Base-by-base conservation (phyloP, 164 flowering plant genomes). In the Malania oleifera region DNA sequence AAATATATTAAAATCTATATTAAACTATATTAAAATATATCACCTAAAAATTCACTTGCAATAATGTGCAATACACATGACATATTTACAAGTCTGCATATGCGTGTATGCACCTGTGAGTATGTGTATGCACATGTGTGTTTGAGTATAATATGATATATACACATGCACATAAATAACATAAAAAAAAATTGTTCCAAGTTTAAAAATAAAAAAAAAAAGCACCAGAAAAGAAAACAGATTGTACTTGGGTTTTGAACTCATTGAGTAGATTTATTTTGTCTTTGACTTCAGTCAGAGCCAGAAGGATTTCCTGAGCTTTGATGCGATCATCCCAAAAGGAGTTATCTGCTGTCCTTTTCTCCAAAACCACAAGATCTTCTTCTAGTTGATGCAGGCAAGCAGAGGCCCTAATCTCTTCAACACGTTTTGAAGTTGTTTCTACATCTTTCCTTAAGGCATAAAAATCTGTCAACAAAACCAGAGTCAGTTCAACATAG, bases 321-420 rank as follows among this genome's bases (percentile, higher is more conserved):
- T 74, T 77, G 58, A 77, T 71, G 61, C 77, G 92, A 47, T 90
- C 92, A 72, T 90, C 99, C 99, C 99, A 93, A 25, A 93, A 76
- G 56, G 87, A 77, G 72, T 70, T 78, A 67, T 82, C 88, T 31
- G 89, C 78, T n/a, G 97, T 80, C 64, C 79, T 77, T 27, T 52
- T 67, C 76, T 93, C 97, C 71, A 90, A 70, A 47, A 54, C 69
- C 19, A 69, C 70, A 38, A 82, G 72, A 22, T 83, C 95, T 41
- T 76, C 78, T 69, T 88, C 86, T 45, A 93, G 64, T 51, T 70
- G 78, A 49, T 81, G 69, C 57, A 90, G 62, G 66, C 95, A 89
- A 65, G 88, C 76, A 69, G 96, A 74, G 3, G 64, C 75, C 61
- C 81, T 77, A 19, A 88, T 79, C 67, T 88, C 99, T 68, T 82